Percentiles rank a stretch among this genome's conserved stretches.
Conservation (phyloP, 1,284 basidiomycete species). For the Ustilago lituana region DNA sequence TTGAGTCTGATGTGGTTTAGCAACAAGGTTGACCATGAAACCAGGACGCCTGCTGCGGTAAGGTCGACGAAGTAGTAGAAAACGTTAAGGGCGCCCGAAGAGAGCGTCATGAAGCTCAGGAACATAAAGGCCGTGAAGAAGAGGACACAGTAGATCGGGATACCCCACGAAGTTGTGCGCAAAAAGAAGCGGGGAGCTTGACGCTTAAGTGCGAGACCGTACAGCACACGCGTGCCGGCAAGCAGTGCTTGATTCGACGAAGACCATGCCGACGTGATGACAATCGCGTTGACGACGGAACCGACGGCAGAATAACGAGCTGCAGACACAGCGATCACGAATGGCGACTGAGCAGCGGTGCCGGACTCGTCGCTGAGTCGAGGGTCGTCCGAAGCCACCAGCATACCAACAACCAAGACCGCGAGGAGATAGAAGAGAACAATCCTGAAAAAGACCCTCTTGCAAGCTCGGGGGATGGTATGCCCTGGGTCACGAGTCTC, state of each 20-base stretch:
- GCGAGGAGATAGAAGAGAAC: slow-evolving; percentile 73
- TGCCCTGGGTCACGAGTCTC: slow-evolving; percentile 51
- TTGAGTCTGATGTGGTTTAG: slow-evolving; percentile 80
- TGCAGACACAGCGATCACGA: slow-evolving; percentile 66
- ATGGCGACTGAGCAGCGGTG: slow-evolving; percentile 45
- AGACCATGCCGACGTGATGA: slow-evolving; percentile 83
- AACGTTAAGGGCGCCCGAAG: slow-evolving; percentile 70
- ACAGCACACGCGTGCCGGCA: slow-evolving; percentile 77
- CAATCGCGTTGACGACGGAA: slow-evolving; percentile 76
- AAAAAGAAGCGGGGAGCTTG: slow-evolving; percentile 81
- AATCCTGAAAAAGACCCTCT: slow-evolving; percentile 78
- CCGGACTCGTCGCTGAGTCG: slow-evolving; percentile 41
- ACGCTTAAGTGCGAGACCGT: slow-evolving; percentile 78
- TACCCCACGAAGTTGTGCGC: slow-evolving; percentile 75
- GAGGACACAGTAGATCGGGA: slow-evolving; percentile 78
- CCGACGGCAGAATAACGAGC: slow-evolving; percentile 68
- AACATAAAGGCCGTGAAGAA: slow-evolving; percentile 77
- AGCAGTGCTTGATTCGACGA: slow-evolving; percentile 85
- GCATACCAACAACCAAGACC: slow-evolving; percentile 76
- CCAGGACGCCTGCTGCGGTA: slow-evolving; percentile 74
- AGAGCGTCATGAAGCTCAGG: slow-evolving; percentile 73
- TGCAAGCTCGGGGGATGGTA: slow-evolving; percentile 59
- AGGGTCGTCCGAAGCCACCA: slow-evolving; percentile 74
- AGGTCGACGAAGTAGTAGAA: slow-evolving; percentile 73
- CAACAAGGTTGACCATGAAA: slow-evolving; percentile 86